Evolutionary conservation across 176 grass and related monocot genomes (phyloP), one percentile per base, ranked within the genome.

Genomic region (Paspalum vaginatum): DNA sequence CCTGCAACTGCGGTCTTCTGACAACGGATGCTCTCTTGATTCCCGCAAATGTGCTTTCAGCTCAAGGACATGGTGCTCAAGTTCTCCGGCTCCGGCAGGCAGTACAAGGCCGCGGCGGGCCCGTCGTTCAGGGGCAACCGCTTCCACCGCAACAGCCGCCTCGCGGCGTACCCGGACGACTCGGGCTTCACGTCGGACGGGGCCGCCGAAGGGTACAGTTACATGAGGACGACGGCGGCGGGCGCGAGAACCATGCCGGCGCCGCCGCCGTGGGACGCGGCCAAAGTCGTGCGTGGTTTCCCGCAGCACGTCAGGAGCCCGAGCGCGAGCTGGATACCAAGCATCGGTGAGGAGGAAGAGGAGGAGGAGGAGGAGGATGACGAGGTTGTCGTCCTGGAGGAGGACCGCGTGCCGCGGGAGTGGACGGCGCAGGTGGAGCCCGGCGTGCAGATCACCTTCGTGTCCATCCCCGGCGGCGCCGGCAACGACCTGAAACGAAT

Each of bases 391-490:
- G 77, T 93, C 40, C 78, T 86, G 57, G 93, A 99, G 63, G 93
- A 99, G 32, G 84, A 91, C 13, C 79, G 87, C 13, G 88, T 91
- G 68, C 93, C 97, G 9, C 81, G 90, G 64, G 93, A 99, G 81
- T 99, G 97, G 97, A 93, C 88, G 20, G 97, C 97, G 9, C 97
- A 99, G 89, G 91, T 99, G 56, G 97, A 99, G 73, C 97, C 97
- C 4, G 97, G 97, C 55, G 97, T 99, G 54, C 97, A 99, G 74
- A 96, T 99, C 73, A 99, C 97, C 40, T 99, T 99, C 52, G 84
- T 99, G 53, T 96, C 97, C 62, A 92, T 96, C 71, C 93, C 93
- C 0, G 91, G 88, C 8, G 89, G 97, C 61, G 90, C 88, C 27
- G 93, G 97, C 76, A 99, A 99, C 68, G 91, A 99, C 69, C 86